Conservation (phyloP, 1,284 basidiomycete species). For the Naganishia albida region DNA sequence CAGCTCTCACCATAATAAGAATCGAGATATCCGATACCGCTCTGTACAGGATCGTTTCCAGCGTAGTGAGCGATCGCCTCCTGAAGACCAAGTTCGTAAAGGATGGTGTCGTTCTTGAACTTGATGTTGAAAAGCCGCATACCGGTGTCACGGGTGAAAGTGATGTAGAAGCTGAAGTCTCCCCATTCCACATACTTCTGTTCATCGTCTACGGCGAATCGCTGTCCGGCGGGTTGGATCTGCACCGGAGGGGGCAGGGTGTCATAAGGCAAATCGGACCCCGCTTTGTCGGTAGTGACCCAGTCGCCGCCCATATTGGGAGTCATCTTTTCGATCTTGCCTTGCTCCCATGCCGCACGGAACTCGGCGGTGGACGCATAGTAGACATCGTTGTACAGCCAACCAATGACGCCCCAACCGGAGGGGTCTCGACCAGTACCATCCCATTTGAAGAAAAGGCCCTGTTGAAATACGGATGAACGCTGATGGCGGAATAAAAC, state of each 20-base stretch:
- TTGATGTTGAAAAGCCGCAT: slow-evolving; percentile 47
- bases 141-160: slow-evolving; percentile 48
- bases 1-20: slow-evolving; percentile 4
- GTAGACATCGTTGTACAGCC: slow-evolving; percentile 39
- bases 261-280: slow-evolving; percentile 38
- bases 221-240: slow-evolving; percentile 45
- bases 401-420: slow-evolving; percentile 38
- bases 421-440: slow-evolving; percentile 39
- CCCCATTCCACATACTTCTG: slow-evolving; percentile 44
- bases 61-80: slow-evolving; percentile 48
- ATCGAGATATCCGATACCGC: slow-evolving; percentile 9
- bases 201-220: slow-evolving; percentile 46
- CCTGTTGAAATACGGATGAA: slow-evolving; percentile 30
- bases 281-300: slow-evolving; percentile 42
- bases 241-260: slow-evolving; percentile 41
- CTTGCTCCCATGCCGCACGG: slow-evolving; percentile 42
- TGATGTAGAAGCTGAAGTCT: slow-evolving; percentile 45
- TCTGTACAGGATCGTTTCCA: slow-evolving; percentile 44
- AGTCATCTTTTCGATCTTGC: slow-evolving; percentile 38
- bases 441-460: slow-evolving; percentile 38
- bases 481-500: background rate
- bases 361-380: slow-evolving; percentile 44
- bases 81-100: slow-evolving; percentile 48
- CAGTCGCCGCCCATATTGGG: slow-evolving; percentile 39
- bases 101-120: slow-evolving; percentile 46